Base-by-base conservation (phyloP, 2,329 filamentous ascomycete genomes). In the Metarhizium anisopliae region DNA sequence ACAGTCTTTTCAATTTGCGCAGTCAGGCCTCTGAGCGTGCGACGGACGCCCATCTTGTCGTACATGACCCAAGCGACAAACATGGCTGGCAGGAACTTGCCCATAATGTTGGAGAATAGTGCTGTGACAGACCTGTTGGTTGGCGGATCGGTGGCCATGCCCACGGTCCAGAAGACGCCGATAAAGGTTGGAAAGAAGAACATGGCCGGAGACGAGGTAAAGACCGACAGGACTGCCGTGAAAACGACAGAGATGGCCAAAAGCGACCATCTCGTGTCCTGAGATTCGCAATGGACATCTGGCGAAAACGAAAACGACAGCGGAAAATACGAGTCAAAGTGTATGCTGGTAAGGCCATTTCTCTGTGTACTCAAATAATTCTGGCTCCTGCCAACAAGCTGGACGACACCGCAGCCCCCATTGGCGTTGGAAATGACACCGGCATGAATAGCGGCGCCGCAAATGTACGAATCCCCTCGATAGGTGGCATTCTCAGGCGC, bases 51-150 rank as follows among this genome's bases (percentile, higher is more conserved):
- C 77, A 92, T 92, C 68, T 88, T 91, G 67, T 86, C 84, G 73
- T 91, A 96, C 59, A 96, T 85, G 58, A 94, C 90, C 74, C 89
- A 94, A 45, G 86, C 89, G 59, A 88, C 86, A 64, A 99, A 96
- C 61, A 87, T 84, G 49, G 91, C 91, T 0, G 94, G 94, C 11
- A 99, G 75, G 62, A 95, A 89, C 57, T 89, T 87, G 58, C 89
- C 90, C 30, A 95, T 69, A 3, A 94, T 80, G 52, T 86, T 82
- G 50, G 90, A 93, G 59, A 96, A 77, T 3, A 96, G 78, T 8
- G 80, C 82, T 18, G 88, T 77, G 55, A 91, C 82, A 43, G 85
- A 78, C 1, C 77, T 76, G 58, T 87, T 78, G 29, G 79, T 79
- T 0, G 94, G 93, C 2, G 91, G 87, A 67, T 99, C 93, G 1